Evolutionary conservation across 2,329 filamentous ascomycete genomes (phyloP).

Genomic region (Fonsecaea multimorphosa): DNA sequence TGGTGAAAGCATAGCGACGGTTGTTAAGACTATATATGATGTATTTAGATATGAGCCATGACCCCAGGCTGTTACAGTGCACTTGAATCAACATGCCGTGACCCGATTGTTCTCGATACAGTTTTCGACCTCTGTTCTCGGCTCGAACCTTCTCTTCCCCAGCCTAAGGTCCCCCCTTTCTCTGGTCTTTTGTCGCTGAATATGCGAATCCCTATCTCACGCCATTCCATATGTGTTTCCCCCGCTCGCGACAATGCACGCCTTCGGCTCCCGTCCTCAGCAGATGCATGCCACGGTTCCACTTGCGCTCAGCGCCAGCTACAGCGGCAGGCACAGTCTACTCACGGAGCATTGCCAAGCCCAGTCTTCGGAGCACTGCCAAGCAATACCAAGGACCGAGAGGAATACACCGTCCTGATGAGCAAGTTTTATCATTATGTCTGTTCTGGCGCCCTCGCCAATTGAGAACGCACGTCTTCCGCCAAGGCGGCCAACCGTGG

Average conservation of each 20-base stretch:
- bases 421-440: conserved; percentile 15
- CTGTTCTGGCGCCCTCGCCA: not conserved
- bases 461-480: not conserved
- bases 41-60: conserved; percentile 7
- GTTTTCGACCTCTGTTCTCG: not conserved
- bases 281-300: not conserved
- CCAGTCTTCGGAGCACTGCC: not conserved
- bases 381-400: conserved; percentile 10
- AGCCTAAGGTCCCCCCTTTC: not conserved
- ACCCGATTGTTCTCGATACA: not conserved
- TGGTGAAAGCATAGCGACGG: conserved; percentile 44
- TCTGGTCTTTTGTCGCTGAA: not conserved
- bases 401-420: conserved; percentile 9
- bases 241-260: too few relatives aligned
- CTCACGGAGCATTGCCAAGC: not conserved
- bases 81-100: not conserved
- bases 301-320: not conserved
- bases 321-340: not conserved
- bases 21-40: not conserved
- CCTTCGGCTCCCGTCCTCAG: not conserved
- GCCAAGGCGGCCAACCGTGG: not conserved
- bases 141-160: not conserved
- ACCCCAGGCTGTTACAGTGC: not conserved
- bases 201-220: not conserved
- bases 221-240: not conserved